A percentile compares a stretch with the other conserved stretches of the same genome.
These are phyloP conservation scores for Calonectria leucothoes DNA, from an alignment of 2,329 filamentous ascomycete species.

Conservation along the genomic window DNA sequence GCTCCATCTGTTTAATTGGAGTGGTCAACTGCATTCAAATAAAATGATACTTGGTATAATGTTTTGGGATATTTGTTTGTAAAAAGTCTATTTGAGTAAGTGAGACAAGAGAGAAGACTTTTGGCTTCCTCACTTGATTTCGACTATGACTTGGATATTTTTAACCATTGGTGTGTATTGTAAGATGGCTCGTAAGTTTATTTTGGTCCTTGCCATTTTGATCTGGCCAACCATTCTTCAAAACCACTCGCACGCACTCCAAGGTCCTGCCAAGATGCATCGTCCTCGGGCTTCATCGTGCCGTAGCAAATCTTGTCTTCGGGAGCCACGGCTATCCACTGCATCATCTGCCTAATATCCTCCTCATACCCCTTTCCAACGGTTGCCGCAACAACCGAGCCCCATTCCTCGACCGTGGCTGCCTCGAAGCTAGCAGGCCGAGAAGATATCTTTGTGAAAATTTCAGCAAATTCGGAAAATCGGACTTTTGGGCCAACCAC, in stretches of 20 bases:
- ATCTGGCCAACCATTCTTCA: slow-evolving; percentile 22
- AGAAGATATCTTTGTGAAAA: slow-evolving; percentile 18
- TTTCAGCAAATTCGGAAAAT: slow-evolving; percentile 19
- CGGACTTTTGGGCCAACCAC: slow-evolving; percentile 21
- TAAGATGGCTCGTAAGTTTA: no score
- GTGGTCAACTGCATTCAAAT: no score
- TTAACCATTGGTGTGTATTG: no score
- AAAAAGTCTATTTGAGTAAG: no score
- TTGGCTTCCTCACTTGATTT: no score
- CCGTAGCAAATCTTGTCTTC: slow-evolving; percentile 21
- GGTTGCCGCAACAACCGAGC: slow-evolving; percentile 1
- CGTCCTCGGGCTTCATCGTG: not conserved
- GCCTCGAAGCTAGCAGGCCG: slow-evolving; percentile 17
- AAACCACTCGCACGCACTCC: slow-evolving; percentile 22
- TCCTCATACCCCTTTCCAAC: slow-evolving; percentile 25
- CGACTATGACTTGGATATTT: no score
- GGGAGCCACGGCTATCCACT: slow-evolving; percentile 27
- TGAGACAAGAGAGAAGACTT: no score
- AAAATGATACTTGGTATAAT: no score
- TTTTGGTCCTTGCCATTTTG: slow-evolving; percentile 8
- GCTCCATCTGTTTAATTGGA: no score
- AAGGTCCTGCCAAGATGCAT: slow-evolving; percentile 19
- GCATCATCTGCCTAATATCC: slow-evolving; percentile 34
- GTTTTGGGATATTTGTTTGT: no score
- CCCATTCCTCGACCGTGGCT: slow-evolving; percentile 17